Evolutionary conservation across 2,329 filamentous ascomycete genomes (phyloP).

Genomic region (Verticillium alfalfae): DNA sequence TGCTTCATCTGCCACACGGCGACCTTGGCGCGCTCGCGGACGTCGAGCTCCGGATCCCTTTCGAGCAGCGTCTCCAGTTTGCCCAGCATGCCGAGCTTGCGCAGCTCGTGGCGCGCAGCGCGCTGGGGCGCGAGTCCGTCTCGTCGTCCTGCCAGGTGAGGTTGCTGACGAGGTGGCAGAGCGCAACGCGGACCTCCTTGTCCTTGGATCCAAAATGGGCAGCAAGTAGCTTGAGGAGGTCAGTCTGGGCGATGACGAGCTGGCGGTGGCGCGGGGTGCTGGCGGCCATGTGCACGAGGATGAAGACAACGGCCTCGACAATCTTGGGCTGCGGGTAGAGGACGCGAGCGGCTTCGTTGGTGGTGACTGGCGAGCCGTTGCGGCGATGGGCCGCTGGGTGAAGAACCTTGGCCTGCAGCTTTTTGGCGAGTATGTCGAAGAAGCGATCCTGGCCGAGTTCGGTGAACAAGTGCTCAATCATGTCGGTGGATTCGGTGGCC

Average conservation of each 20-base stretch:
- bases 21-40: constrained; percentile 77
- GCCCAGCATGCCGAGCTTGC: constrained; percentile 63
- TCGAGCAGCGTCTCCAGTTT: constrained; percentile 57
- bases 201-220: constrained; percentile 69
- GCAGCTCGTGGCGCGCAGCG: constrained; percentile 64
- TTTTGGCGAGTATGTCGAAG: constrained; percentile 74
- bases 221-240: constrained; percentile 67
- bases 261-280: constrained; percentile 74
- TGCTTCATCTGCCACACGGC: constrained; percentile 67
- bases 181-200: constrained; percentile 67
- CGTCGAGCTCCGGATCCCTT: constrained; percentile 72
- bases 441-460: constrained; percentile 71
- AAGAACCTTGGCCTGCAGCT: constrained; percentile 60
- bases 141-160: constrained; percentile 77
- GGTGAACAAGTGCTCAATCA: constrained; percentile 80
- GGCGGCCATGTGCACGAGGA: constrained; percentile 84
- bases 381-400: constrained; percentile 43
- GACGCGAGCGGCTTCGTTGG: constrained; percentile 24
- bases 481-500: constrained; percentile 51
- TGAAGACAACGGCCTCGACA: constrained; percentile 70
- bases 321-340: constrained; percentile 62
- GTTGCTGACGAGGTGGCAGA: constrained; percentile 82
- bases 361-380: constrained; percentile 11
- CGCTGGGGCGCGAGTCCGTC: constrained; percentile 58
- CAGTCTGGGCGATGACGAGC: constrained; percentile 68